These are phyloP conservation scores for Ochetophila trinervis DNA, from an alignment of 306 rosid species.

Conservation along the genomic window DNA sequence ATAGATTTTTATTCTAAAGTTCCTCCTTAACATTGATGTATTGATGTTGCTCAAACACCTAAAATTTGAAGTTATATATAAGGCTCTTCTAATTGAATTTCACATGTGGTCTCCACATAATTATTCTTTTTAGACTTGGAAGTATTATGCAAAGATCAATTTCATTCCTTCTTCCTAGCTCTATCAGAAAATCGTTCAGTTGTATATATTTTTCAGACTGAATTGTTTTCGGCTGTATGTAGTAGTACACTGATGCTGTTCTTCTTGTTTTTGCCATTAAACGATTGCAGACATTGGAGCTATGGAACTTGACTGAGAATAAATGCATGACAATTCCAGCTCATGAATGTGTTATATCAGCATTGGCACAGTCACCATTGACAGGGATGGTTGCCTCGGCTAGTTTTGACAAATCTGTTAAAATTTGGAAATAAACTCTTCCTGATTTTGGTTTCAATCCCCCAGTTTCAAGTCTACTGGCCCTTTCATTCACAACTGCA, in stretches of 20 bases:
- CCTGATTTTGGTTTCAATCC: slow-evolving; percentile 22
- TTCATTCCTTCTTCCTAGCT: no score
- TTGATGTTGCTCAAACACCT: no score
- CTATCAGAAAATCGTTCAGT: no score
- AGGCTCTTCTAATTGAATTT: no score
- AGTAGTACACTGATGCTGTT: slow-evolving; percentile 10
- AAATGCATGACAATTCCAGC: slow-evolving; percentile 72
- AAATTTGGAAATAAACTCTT: slow-evolving; percentile 68
- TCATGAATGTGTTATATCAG: slow-evolving; percentile 72
- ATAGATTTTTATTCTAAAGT: no score
- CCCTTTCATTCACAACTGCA: slow-evolving; percentile 9
- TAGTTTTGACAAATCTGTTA: slow-evolving; percentile 82
- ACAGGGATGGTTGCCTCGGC: slow-evolving; percentile 91
- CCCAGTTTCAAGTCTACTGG: slow-evolving; percentile 27
- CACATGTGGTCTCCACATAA: no score
- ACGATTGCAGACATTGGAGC: slow-evolving; percentile 75
- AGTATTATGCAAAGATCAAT: no score
- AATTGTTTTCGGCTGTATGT: slow-evolving; percentile 11
- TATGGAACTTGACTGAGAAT: slow-evolving; percentile 83
- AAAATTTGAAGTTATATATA: no score
- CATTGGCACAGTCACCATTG: slow-evolving; percentile 76
- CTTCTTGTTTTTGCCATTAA: background rate
- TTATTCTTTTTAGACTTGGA: no score
- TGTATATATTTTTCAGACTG: background rate
- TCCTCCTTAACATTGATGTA: no score